A percentile compares a stretch with the other conserved stretches of the same genome.
phyloP scores from a whole-genome alignment of 129 eudicot genomes.

The Saussurea involucrata region DNA sequence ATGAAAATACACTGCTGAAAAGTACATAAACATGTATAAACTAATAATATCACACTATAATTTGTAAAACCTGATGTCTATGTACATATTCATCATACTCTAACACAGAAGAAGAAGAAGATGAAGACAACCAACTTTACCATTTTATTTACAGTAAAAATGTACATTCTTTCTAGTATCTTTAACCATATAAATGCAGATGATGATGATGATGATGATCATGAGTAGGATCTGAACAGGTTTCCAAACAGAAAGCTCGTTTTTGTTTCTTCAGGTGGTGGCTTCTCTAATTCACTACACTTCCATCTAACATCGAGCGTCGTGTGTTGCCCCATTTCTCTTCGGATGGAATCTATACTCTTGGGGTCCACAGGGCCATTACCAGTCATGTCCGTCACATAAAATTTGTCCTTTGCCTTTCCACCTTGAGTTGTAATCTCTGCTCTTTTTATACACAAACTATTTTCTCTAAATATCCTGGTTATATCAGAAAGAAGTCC shows the following conservation, averaged over 20 bases:
- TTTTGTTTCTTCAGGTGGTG: constrained; percentile 53
- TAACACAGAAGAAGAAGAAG: neutral
- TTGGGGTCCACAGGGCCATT: constrained; percentile 63
- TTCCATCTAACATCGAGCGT: constrained; percentile 58
- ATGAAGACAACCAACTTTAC: neutral
- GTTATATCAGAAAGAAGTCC: constrained; percentile 94
- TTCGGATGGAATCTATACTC: constrained; percentile 60
- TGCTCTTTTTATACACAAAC: constrained; percentile 78
- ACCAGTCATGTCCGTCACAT: constrained; percentile 82
- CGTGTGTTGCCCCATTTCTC: constrained; percentile 62
- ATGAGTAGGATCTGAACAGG: constrained; percentile 50
- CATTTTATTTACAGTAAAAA: neutral
- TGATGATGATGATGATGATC: neutral
- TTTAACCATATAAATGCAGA: neutral
- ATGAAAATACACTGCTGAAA: no score
- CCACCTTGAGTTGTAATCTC: constrained; percentile 81
- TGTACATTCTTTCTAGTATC: neutral
- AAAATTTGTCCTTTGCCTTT: constrained; percentile 69
- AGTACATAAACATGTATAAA: neutral
- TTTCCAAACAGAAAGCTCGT: constrained; percentile 68
- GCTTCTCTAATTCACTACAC: constrained; percentile 35
- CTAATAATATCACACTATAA: neutral
- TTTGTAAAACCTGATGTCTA: neutral
- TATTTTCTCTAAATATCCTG: constrained; percentile 82
- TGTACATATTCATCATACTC: neutral